Evolutionary conservation across 75 land plant genomes (phyloP), one percentile per base, ranked within the genome.

Genomic region (Pinus tabuliformis): DNA sequence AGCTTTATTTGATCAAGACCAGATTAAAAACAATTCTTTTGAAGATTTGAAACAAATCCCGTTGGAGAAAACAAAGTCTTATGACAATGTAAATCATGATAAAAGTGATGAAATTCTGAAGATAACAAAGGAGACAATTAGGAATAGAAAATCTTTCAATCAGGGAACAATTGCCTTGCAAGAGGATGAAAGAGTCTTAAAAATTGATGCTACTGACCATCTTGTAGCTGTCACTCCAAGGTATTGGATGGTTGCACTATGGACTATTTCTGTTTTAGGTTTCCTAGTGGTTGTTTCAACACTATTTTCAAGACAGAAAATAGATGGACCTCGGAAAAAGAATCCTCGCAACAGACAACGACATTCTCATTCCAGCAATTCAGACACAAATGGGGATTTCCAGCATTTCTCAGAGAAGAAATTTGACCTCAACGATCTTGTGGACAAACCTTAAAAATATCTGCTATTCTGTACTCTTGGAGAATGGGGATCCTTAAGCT

Each of bases 171-270:
- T 8, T 17, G 6, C 45, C 70, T 66, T 37, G 39, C 45, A 37
- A 66, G 70, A 39, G 18, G 8, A 66, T 28, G 39, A 6, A 6
- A 33, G 70, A 68, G 52, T 68, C 49, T 68, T 22, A 68, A 39
- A 12, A 68, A 39, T 17, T 42, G 52, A n/a, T 68, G 49, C 20
- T 37, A 42, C 71, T 18, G 42, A 68, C 37, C 65, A 12, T 64
- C 71, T 30, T 16, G 63, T 52, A 18, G 26, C 42, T 21, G 21
- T 58, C 13, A 63, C 63, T 59, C 17, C 64, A 12, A 64, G 83
- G 76, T 70, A 70, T 52, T 77, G 83, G 86, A 72, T 84, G 59
- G 60, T 84, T 28, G 76, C 28, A 33, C 13, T 84, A 18, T 84
- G 86, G 86, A 21, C 68, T 6, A 21, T 84, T 65, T 73, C 73